These are phyloP conservation scores for Pichia sp. DNA, from an alignment of 1,139 yeast genomes.

Conservation along the genomic window DNA sequence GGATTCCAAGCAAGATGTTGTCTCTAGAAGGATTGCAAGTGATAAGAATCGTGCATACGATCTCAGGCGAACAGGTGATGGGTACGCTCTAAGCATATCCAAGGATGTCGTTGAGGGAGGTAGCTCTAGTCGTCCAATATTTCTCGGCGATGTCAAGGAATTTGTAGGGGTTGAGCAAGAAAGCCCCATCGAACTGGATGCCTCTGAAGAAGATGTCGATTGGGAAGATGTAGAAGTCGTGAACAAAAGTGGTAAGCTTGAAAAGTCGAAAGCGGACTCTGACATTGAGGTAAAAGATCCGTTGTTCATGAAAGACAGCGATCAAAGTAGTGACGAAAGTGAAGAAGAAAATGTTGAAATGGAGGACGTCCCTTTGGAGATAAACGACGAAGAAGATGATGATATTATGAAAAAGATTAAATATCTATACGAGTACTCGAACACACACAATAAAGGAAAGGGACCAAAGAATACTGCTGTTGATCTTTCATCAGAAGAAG, in stretches of 20 bases:
- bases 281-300: constrained; percentile 2
- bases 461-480: not conserved
- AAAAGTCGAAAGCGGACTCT: not conserved
- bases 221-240: constrained; percentile 24
- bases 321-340: constrained; percentile 3
- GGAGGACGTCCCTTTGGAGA: constrained; percentile 19
- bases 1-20: constrained; percentile 42
- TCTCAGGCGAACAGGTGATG: constrained; percentile 71
- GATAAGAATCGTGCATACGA: constrained; percentile 76
- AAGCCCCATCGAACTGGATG: constrained; percentile 15
- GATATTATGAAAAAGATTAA: constrained; percentile 29
- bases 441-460: constrained; percentile 22
- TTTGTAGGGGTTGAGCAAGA: constrained; percentile 1
- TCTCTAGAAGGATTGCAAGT: constrained; percentile 69
- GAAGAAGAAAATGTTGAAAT: constrained; percentile 15
- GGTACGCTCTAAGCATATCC: constrained; percentile 74
- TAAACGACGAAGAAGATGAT: constrained; percentile 13
- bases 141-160: constrained; percentile 23
- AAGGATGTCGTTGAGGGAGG: constrained; percentile 33
- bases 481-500: not conserved
- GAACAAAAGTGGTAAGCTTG: not conserved
- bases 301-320: constrained; percentile 14
- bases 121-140: constrained; percentile 33
- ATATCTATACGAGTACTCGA: constrained; percentile 31
- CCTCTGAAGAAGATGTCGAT: constrained; percentile 29